These are phyloP conservation scores for Pleurotus salmoneostramineus DNA, from an alignment of 768 basidiomycete genomes.

Conservation along the genomic window DNA sequence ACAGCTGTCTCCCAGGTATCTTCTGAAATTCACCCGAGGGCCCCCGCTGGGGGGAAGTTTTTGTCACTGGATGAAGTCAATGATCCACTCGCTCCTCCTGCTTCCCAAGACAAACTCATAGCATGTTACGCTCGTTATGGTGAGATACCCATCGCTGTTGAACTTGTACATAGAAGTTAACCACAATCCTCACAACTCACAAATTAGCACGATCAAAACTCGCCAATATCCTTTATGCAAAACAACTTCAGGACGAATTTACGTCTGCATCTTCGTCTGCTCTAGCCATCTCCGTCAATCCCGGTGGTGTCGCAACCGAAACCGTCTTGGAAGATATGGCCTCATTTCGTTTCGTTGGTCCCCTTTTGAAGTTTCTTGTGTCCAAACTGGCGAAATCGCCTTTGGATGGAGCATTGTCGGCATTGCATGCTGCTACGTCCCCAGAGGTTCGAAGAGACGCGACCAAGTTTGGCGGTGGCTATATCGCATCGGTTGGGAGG, in stretches of 20 bases:
- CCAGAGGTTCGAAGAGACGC: not conserved
- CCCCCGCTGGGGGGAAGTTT: constrained; percentile 13
- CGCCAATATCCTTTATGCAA: constrained; percentile 32
- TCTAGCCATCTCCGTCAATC: not conserved
- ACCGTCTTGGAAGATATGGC: not conserved
- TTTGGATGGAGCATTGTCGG: constrained; percentile 1
- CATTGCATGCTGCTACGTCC: constrained; percentile 5
- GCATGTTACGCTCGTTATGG: constrained; percentile 14
- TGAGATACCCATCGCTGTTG: not conserved
- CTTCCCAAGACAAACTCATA: constrained; percentile 9
- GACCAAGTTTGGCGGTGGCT: not conserved
- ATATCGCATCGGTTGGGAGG: not conserved
- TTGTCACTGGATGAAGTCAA: constrained; percentile 17
- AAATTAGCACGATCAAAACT: constrained; percentile 35
- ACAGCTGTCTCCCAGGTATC: constrained; percentile 8
- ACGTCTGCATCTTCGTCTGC: constrained; percentile 17
- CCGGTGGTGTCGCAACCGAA: constrained; percentile 3
- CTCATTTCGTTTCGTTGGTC: not conserved
- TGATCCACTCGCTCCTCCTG: constrained; percentile 9
- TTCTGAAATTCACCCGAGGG: constrained; percentile 11
- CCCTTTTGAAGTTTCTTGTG: not conserved
- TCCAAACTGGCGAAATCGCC: constrained; percentile 4
- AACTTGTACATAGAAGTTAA: not conserved
- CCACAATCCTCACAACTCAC: not conserved
- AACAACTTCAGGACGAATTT: constrained; percentile 36